Evolutionary conservation across 371 early-diverging fungal genomes (phyloP).

Genomic region (Thermomucor indicae-seudaticae): DNA sequence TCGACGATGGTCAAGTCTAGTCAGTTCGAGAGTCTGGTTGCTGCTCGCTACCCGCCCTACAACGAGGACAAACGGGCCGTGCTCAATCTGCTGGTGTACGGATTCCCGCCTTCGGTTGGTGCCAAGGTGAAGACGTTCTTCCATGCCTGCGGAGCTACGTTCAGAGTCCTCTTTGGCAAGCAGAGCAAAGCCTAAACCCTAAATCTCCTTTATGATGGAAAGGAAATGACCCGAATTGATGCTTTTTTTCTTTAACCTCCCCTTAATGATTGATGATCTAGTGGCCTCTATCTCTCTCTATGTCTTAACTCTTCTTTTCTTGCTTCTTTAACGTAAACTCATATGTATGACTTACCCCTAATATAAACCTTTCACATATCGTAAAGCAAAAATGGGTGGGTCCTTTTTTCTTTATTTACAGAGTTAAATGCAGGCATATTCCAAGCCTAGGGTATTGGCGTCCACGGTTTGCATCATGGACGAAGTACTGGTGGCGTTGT

Average conservation of each 20-base stretch:
- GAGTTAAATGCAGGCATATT: no score
- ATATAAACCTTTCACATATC: no score
- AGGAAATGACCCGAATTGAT: no score
- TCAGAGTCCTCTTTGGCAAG: conserved; percentile 10
- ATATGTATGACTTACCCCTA: no score
- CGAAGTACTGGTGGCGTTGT: no score
- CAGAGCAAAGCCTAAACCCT: conserved; percentile 6
- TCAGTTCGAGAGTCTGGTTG: conserved; percentile 40
- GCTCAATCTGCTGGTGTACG: conserved; percentile 14
- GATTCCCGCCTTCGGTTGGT: conserved; percentile 17
- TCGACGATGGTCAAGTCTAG: conserved; percentile 48
- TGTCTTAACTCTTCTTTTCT: background rate
- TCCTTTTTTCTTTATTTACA: no score
- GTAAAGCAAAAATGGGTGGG: no score
- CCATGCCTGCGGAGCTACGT: conserved; percentile 7
- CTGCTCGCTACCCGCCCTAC: conserved; percentile 50
- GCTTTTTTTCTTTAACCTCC: background rate
- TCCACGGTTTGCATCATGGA: no score
- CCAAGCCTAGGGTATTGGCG: no score
- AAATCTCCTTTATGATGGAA: no score
- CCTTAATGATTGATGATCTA: background rate
- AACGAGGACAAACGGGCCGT: conserved; percentile 26
- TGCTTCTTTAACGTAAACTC: no score
- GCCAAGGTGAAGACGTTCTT: conserved; percentile 24
- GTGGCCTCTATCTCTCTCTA: background rate